A percentile compares a stretch with the other conserved stretches of the same genome.
Conservation (phyloP, 2,329 filamentous ascomycete genomes). For the Coniella vitis region DNA sequence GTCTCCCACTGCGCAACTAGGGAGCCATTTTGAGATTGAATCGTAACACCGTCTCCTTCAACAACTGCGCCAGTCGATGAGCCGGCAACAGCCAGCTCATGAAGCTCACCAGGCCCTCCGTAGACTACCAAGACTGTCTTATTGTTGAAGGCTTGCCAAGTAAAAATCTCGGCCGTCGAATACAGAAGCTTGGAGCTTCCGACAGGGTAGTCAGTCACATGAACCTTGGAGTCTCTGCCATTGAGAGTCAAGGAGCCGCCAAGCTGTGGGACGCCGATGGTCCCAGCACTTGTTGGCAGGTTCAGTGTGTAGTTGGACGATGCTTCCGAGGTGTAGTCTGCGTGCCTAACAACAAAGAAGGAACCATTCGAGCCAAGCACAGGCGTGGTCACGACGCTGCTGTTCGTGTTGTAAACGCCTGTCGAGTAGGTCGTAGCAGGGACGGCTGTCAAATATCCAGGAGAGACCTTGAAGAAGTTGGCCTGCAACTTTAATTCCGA, state of each 20-base stretch:
- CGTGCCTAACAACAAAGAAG: constrained; percentile 64
- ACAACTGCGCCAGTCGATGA: neutral
- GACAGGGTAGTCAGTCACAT: constrained; percentile 60
- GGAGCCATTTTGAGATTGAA: constrained; percentile 14
- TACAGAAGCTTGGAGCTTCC: constrained; percentile 54
- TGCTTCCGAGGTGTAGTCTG: constrained; percentile 50
- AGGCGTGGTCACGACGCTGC: constrained; percentile 55
- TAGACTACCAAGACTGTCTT: constrained; percentile 59
- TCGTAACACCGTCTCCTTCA: constrained; percentile 20
- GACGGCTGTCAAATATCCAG: constrained; percentile 57
- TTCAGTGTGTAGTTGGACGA: constrained; percentile 57
- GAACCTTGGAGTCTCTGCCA: constrained; percentile 60
- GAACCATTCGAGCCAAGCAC: constrained; percentile 45
- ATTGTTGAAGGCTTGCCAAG: constrained; percentile 57
- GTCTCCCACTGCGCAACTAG: constrained; percentile 28
- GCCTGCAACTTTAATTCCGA: constrained; percentile 70
- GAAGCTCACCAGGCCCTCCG: constrained; percentile 52
- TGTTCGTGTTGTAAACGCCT: constrained; percentile 47
- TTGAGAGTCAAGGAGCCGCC: constrained; percentile 50
- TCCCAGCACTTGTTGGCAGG: constrained; percentile 52
- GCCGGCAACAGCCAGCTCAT: constrained; percentile 50
- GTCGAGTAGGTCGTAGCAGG: constrained; percentile 42
- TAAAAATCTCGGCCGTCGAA: constrained; percentile 63
- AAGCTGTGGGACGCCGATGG: constrained; percentile 49
- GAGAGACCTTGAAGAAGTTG: constrained; percentile 67